These are phyloP conservation scores for Xylariaceae sp. DNA, from an alignment of 2,329 filamentous ascomycete genomes.

Conservation along the genomic window DNA sequence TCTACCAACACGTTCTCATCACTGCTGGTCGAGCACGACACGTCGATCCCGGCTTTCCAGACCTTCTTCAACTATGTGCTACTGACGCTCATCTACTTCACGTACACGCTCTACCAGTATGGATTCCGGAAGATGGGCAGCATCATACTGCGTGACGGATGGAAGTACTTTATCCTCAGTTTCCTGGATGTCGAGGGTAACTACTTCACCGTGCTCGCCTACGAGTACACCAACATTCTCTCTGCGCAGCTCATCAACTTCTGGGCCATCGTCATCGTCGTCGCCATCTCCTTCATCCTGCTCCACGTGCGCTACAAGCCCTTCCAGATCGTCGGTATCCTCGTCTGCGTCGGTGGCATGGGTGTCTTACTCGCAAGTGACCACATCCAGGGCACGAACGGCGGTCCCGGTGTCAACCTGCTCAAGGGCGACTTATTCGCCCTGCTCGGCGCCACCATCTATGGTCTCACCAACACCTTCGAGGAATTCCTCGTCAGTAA, in stretches of 20 bases:
- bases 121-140: slow-evolving; percentile 65
- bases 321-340: slow-evolving; percentile 78
- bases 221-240: slow-evolving; percentile 85
- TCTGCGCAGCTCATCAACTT: slow-evolving; percentile 96
- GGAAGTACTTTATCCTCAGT: slow-evolving; percentile 89
- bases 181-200: slow-evolving; percentile 96
- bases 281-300: slow-evolving; percentile 74
- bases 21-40: slow-evolving; percentile 60
- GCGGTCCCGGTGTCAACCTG: slow-evolving; percentile 61
- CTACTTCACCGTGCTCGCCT: slow-evolving; percentile 95
- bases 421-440: slow-evolving; percentile 92
- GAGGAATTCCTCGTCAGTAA: slow-evolving; percentile 93
- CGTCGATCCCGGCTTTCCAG: slow-evolving; percentile 90
- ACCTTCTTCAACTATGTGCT: slow-evolving; percentile 91
- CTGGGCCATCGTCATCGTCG: slow-evolving; percentile 94
- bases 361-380: slow-evolving; percentile 82
- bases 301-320: slow-evolving; percentile 85
- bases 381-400: slow-evolving; percentile 72
- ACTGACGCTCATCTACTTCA: slow-evolving; percentile 75
- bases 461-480: slow-evolving; percentile 84
- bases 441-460: slow-evolving; percentile 80
- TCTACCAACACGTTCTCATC: slow-evolving; percentile 85
- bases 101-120: slow-evolving; percentile 72
- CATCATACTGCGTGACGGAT: slow-evolving; percentile 66
- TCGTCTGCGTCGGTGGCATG: slow-evolving; percentile 86